Conservation (phyloP, 352 stramenopile genomes). For the Plasmopara muralis region DNA sequence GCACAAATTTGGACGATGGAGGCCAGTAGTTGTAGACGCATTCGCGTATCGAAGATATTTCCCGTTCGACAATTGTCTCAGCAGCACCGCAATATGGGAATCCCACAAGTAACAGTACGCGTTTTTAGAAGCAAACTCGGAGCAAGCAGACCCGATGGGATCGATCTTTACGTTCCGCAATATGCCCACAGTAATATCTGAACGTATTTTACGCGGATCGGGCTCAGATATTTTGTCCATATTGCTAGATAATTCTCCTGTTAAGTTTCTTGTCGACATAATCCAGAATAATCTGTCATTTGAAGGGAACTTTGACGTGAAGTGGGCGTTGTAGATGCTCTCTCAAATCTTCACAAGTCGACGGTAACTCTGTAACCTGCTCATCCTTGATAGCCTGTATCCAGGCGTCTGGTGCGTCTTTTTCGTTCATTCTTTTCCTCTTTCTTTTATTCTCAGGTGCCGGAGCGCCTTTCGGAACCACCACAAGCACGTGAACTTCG, state of each 20-base stretch:
- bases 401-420: slow-evolving; percentile 6
- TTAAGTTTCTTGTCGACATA: slow-evolving; percentile 4
- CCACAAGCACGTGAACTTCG: not conserved
- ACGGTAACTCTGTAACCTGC: slow-evolving; percentile 14
- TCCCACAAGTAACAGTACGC: slow-evolving; percentile 19
- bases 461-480: slow-evolving; percentile 1
- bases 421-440: slow-evolving; percentile 7
- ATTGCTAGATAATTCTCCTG: slow-evolving; percentile 8
- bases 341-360: slow-evolving; percentile 14
- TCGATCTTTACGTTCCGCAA: slow-evolving; percentile 9
- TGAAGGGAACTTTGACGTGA: slow-evolving; percentile 11
- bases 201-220: slow-evolving; percentile 5
- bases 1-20: not conserved
- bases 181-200: slow-evolving; percentile 4
- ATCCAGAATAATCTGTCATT: slow-evolving; percentile 12
- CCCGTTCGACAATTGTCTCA: slow-evolving; percentile 7
- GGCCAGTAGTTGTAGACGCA: slow-evolving; percentile 5
- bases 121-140: slow-evolving; percentile 5
- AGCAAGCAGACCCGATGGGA: slow-evolving; percentile 5
- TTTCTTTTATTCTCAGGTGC: slow-evolving; percentile 7
- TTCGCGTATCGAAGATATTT: slow-evolving; percentile 11
- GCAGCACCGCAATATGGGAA: slow-evolving; percentile 2
- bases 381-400: slow-evolving; percentile 17
- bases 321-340: slow-evolving; percentile 4
- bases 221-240: slow-evolving; percentile 11